Percentiles rank a stretch among this genome's conserved stretches.
Evolutionary conservation across 2,329 filamentous ascomycete species (phyloP).

Genomic region (Pezicula rhizophila): DNA sequence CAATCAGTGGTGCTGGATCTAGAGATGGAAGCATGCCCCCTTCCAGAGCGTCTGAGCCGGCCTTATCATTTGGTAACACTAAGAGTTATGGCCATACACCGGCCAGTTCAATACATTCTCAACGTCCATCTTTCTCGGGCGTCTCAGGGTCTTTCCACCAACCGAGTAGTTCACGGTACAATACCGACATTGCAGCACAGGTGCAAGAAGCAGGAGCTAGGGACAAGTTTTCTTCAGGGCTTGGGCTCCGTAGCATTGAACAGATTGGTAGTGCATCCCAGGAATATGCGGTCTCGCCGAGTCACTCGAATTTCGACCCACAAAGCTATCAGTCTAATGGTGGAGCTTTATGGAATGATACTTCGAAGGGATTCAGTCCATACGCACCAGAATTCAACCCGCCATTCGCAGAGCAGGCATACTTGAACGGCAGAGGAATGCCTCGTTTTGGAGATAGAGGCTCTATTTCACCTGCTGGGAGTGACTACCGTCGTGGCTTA

Average conservation of each 20-base stretch:
- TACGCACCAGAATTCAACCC: conserved; percentile 19
- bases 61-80: conserved; percentile 20
- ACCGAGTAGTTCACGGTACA: conserved; percentile 30
- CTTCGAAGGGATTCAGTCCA: conserved; percentile 16
- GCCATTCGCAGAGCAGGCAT: conserved; percentile 23
- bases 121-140: conserved; percentile 37
- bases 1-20: conserved; percentile 38
- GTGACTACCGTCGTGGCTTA: conserved; percentile 25
- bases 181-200: conserved; percentile 10
- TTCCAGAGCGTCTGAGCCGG: conserved; percentile 47
- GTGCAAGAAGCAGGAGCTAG: conserved; percentile 21
- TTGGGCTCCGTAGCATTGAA: conserved; percentile 22
- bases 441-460: conserved; percentile 21
- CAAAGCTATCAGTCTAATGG: conserved; percentile 17
- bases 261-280: conserved; percentile 6
- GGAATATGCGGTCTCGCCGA: conserved; percentile 12
- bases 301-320: conserved; percentile 16
- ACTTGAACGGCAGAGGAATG: conserved; percentile 19
- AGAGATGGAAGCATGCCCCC: conserved; percentile 50
- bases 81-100: conserved; percentile 31
- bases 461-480: conserved; percentile 24
- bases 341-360: conserved; percentile 22
- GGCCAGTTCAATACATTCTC: conserved; percentile 40
- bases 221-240: conserved; percentile 22
- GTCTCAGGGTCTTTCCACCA: conserved; percentile 43